phyloP scores from a whole-genome alignment of 2,329 filamentous ascomycete genomes.

The Leptographium galeiforme region DNA sequence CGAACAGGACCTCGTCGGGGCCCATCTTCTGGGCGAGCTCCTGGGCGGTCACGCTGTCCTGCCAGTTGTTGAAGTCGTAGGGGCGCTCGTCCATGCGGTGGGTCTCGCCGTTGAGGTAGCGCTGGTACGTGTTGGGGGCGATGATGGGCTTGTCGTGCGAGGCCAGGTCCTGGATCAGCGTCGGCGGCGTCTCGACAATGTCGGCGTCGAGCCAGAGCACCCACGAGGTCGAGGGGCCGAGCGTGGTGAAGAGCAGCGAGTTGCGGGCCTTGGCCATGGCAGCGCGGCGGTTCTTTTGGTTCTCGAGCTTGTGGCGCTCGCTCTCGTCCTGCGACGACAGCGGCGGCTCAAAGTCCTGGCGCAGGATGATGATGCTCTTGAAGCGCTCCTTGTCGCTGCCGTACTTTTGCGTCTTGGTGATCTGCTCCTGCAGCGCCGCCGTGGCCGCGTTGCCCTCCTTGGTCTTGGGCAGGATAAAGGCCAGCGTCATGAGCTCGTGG shows the following conservation, averaged over 20 bases:
- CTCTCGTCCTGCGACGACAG: conserved; percentile 68
- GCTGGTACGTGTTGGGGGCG: conserved; percentile 90
- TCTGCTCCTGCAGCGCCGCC: conserved; percentile 66
- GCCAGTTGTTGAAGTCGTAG: conserved; percentile 98
- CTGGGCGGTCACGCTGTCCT: conserved; percentile 71
- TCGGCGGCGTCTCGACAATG: conserved; percentile 73
- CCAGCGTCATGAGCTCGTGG: conserved; percentile 85
- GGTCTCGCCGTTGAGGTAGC: conserved; percentile 57
- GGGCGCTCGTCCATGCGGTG: conserved; percentile 62
- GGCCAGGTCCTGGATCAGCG: conserved; percentile 84
- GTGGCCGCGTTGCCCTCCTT: conserved; percentile 85
- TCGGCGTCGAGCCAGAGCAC: conserved; percentile 93
- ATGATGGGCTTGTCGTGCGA: conserved; percentile 80
- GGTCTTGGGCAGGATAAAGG: conserved; percentile 91
- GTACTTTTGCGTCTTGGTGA: conserved; percentile 67
- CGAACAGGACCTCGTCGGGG: conserved; percentile 80
- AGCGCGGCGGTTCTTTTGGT: conserved; percentile 74
- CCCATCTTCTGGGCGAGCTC: conserved; percentile 68
- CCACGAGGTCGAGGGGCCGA: conserved; percentile 86
- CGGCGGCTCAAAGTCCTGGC: conserved; percentile 85
- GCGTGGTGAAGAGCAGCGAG: conserved; percentile 84
- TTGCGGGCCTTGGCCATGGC: conserved; percentile 92
- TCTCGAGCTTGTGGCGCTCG: conserved; percentile 81
- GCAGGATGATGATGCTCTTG: conserved; percentile 82
- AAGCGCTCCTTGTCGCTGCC: conserved; percentile 73